Conservation (phyloP, 371 early-diverging fungal species). For the Lichtheimia hyalospora region DNA sequence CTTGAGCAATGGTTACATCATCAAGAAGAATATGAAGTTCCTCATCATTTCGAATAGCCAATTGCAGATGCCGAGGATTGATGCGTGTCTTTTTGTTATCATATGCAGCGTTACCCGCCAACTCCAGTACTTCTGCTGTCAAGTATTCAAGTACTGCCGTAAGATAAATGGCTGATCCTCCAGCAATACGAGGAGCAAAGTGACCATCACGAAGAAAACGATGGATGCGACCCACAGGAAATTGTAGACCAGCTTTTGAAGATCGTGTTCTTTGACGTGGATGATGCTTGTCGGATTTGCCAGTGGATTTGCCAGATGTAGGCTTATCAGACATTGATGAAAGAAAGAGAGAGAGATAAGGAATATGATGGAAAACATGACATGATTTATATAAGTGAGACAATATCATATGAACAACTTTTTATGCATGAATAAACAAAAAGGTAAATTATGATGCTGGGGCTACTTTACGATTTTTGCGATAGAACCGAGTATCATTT, state of each 20-base stretch:
- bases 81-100: conserved; percentile 92
- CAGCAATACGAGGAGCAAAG: conserved; percentile 87
- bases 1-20: conserved; percentile 77
- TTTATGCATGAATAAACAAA: neutral
- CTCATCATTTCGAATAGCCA: conserved; percentile 91
- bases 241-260: conserved; percentile 69
- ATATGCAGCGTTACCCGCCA: conserved; percentile 90
- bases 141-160: conserved; percentile 93
- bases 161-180: conserved; percentile 87
- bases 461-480: conserved; percentile 51
- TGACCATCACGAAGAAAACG: conserved; percentile 86
- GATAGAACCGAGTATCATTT: conserved; percentile 66
- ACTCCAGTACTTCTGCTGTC: conserved; percentile 90
- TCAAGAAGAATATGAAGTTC: conserved; percentile 90
- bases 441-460: neutral
- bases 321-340: neutral
- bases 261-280: conserved; percentile 5
- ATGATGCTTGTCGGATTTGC: too few relatives aligned
- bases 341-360: neutral
- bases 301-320: neutral
- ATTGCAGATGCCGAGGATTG: conserved; percentile 79
- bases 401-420: neutral
- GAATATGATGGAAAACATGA: neutral
- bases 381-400: too few relatives aligned
- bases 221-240: conserved; percentile 94